Base-by-base conservation (phyloP, 176 grass and related monocot species). In the Eremochloa ophiuroides region DNA sequence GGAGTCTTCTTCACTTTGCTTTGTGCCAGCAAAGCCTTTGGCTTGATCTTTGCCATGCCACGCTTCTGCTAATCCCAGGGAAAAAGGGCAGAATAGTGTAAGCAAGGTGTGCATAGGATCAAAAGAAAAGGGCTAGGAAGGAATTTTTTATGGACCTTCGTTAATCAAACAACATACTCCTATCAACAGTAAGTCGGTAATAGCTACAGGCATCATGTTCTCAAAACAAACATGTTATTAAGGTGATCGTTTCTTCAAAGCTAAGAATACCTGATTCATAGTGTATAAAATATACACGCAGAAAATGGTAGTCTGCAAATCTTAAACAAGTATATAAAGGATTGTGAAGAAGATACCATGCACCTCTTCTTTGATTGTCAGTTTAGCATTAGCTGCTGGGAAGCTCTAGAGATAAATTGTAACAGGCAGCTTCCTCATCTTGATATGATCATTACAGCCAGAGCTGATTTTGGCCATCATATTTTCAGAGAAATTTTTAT, bases 1-100 rank as follows among this genome's bases (percentile, higher is more conserved):
- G 90, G 93, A n/a, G 85, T 73, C 67, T 93, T 95, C 93, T 88
- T 95, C 74, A 79, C 81, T 69, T 95, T 95, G 87, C 93, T 95
- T 46, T 90, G 87, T 7, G 82, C 90, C 14, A 95, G 85, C 83
- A 95, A 44, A 15, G 85, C 79, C 81, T 93, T 91, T 25, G 93
- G 93, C 85, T 95, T 95, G 83, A 93, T 82, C 78, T 84, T 95
- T 14, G 90, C 66, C 90, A 95, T 95, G 5, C 29, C 26, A 17
- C 66, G 34, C 34, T 82, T 80, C 78, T 88, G 67, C 20, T 44
- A 74, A 33, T 59, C 23, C 46, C 37, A 82, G 48, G n/a, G 38
- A 30, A 78, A 55, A n/a, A 10, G 13, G 25, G 4, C 0, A 25
- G 28, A 66, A 31, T 30, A 78, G 78, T 41, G 30, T 34, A 39